Evolutionary conservation across 2,329 filamentous ascomycete species (phyloP).

Genomic region (Talaromyces piceae): DNA sequence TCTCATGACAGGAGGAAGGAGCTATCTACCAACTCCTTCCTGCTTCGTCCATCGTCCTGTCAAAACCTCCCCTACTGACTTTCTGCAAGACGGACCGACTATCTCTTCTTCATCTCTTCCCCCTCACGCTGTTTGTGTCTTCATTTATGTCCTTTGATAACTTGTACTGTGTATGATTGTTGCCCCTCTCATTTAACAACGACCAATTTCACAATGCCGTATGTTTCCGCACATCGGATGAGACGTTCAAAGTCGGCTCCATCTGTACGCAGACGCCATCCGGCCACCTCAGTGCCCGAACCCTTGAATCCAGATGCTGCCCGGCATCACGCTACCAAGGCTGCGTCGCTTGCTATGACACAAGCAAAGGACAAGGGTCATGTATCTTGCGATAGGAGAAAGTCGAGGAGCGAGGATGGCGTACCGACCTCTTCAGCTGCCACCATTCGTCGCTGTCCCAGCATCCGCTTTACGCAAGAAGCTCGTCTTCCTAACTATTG

Average conservation of each 20-base stretch:
- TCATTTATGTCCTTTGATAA: background rate
- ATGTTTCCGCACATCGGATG: slow-evolving; percentile 23
- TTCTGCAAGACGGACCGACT: background rate
- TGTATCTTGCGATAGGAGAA: slow-evolving; percentile 12
- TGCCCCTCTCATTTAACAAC: background rate
- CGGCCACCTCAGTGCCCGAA: slow-evolving; percentile 17
- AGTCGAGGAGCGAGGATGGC: slow-evolving; percentile 14
- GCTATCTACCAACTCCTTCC: background rate
- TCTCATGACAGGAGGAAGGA: background rate
- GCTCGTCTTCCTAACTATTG: slow-evolving; percentile 1
- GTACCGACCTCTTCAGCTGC: slow-evolving; percentile 19
- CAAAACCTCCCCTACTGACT: background rate
- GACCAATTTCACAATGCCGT: slow-evolving; percentile 16
- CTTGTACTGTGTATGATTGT: slow-evolving; percentile 7
- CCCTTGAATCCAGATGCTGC: slow-evolving; percentile 23
- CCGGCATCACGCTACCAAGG: slow-evolving; percentile 31
- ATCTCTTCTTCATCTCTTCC: background rate
- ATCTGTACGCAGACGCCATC: slow-evolving; percentile 27
- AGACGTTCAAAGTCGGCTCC: slow-evolving; percentile 33
- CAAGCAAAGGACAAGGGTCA: slow-evolving; percentile 24
- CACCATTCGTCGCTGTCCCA: slow-evolving; percentile 15
- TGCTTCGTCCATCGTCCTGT: background rate
- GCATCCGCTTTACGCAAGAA: slow-evolving; percentile 14
- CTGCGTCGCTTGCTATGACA: slow-evolving; percentile 37
- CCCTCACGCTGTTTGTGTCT: slow-evolving; percentile 6